A percentile compares a stretch with the other conserved stretches of the same genome.
Evolutionary conservation across 192 early-diverging fungal species (phyloP).

Genomic region (Kickxella alabastrina): DNA sequence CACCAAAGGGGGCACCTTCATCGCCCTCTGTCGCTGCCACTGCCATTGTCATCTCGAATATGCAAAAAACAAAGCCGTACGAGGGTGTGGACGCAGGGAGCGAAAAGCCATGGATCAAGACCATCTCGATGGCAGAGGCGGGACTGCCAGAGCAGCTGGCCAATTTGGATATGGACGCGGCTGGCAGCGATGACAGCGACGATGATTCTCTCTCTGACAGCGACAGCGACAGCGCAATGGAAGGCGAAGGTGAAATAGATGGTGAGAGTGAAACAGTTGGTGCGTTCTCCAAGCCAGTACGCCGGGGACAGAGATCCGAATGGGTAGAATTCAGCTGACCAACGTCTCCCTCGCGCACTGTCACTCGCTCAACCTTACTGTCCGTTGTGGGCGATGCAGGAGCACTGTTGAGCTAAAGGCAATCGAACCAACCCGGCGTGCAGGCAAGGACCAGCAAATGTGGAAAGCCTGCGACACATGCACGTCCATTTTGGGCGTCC

Average conservation of each 20-base stretch:
- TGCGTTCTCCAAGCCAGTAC: slow-evolving; percentile 44
- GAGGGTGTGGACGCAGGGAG: too few species aligned
- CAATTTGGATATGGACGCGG: background rate
- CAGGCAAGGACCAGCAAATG: slow-evolving; percentile 37
- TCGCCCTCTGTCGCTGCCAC: background rate
- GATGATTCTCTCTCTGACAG: background rate
- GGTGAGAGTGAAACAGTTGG: slow-evolving; percentile 13
- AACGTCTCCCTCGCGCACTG: slow-evolving; percentile 68
- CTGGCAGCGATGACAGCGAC: too few species aligned
- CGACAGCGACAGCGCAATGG: too few species aligned
- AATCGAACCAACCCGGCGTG: slow-evolving; percentile 28
- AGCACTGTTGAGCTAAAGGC: slow-evolving; percentile 57
- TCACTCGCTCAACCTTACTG: slow-evolving; percentile 57
- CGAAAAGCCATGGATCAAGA: slow-evolving; percentile 37
- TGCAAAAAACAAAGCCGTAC: too few species aligned
- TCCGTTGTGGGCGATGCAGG: slow-evolving; percentile 79
- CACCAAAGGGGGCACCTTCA: background rate
- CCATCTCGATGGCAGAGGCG: slow-evolving; percentile 20
- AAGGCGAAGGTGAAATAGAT: too few species aligned
- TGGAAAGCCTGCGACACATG: slow-evolving; percentile 58
- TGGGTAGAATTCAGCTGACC: slow-evolving; percentile 58
- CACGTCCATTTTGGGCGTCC: slow-evolving; percentile 51
- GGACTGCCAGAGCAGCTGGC: slow-evolving; percentile 13
- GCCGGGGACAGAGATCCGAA: slow-evolving; percentile 68
- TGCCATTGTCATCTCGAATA: background rate